Conservation (phyloP, 2,329 filamentous ascomycete genomes). For the Aspergillus ochraceus region DNA sequence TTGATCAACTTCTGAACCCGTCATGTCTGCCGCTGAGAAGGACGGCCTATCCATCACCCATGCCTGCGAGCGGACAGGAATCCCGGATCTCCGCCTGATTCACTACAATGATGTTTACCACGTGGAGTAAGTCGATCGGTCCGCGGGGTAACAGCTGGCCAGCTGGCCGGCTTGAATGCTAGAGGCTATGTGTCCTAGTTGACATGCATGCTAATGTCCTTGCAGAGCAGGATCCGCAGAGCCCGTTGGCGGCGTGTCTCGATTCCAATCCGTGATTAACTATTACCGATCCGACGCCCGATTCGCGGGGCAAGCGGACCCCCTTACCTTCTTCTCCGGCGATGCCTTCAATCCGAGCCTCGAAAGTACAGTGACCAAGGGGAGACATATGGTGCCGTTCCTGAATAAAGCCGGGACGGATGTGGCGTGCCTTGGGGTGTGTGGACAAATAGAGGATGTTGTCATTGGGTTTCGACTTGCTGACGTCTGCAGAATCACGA, state of each 20-base stretch:
- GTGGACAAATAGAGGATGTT: slow-evolving; percentile 25
- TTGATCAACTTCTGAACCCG: neutral
- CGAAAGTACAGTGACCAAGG: slow-evolving; percentile 87
- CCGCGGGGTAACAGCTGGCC: neutral
- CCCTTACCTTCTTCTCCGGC: slow-evolving; percentile 83
- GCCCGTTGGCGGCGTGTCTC: slow-evolving; percentile 75
- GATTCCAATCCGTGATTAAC: slow-evolving; percentile 77
- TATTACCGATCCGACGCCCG: slow-evolving; percentile 67
- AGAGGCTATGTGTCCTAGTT: neutral
- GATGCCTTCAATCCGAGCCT: slow-evolving; percentile 91
- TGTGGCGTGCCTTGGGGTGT: slow-evolving; percentile 77
- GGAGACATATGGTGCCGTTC: slow-evolving; percentile 83
- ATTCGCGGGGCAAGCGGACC: slow-evolving; percentile 63
- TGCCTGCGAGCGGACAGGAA: slow-evolving; percentile 43
- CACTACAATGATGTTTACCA: slow-evolving; percentile 97
- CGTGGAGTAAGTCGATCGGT: slow-evolving; percentile 57
- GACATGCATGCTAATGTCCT: slow-evolving; percentile 14
- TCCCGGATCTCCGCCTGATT: slow-evolving; percentile 74
- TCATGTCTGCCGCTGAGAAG: slow-evolving; percentile 30
- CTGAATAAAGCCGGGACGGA: slow-evolving; percentile 76
- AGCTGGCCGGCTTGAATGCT: neutral
- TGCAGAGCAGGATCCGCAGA: slow-evolving; percentile 66
- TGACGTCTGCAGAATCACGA: slow-evolving; percentile 70
- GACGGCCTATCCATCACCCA: slow-evolving; percentile 44
- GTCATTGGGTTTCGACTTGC: neutral